Percentiles rank a stretch among this genome's conserved stretches.
Conservation (phyloP, 2,329 filamentous ascomycete genomes). For the Fusarium nelsonii region DNA sequence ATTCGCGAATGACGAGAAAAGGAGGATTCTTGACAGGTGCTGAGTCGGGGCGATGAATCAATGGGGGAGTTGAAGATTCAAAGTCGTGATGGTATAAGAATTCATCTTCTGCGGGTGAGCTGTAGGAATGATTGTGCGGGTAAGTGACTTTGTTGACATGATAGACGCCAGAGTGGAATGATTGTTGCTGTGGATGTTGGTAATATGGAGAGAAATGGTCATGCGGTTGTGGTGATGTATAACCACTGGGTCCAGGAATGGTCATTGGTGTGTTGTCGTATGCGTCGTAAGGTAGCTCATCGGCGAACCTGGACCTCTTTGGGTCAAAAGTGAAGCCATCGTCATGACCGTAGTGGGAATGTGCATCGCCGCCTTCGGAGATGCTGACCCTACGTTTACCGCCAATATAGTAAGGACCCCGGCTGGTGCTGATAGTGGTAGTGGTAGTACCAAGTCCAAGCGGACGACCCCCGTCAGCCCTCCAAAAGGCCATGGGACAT, state of each 20-base stretch:
- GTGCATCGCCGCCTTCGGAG: constrained; percentile 48
- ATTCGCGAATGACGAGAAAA: constrained; percentile 57
- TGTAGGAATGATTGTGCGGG: constrained; percentile 15
- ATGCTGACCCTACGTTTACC: constrained; percentile 57
- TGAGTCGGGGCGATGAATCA: constrained; percentile 42
- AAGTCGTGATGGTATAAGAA: constrained; percentile 29
- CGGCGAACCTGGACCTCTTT: constrained; percentile 44
- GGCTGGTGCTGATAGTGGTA: constrained; percentile 37
- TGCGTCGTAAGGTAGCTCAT: constrained; percentile 29
- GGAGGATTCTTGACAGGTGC: constrained; percentile 51
- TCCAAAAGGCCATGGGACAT: constrained; percentile 59
- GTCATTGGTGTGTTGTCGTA: constrained; percentile 24
- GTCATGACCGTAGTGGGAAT: background rate
- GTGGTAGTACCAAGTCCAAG: constrained; percentile 47
- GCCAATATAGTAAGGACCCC: constrained; percentile 49
- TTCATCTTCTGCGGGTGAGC: constrained; percentile 22
- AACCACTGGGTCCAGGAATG: constrained; percentile 21
- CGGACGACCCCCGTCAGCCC: constrained; percentile 52
- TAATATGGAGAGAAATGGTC: constrained; percentile 7
- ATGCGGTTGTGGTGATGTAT: constrained; percentile 10
- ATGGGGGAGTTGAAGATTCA: constrained; percentile 23
- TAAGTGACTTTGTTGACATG: constrained; percentile 24
- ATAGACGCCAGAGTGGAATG: constrained; percentile 12
- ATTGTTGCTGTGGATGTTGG: constrained; percentile 9
- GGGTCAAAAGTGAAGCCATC: constrained; percentile 43